Conservation (phyloP, 495 filamentous ascomycete species). For the Cercophora scortea region DNA sequence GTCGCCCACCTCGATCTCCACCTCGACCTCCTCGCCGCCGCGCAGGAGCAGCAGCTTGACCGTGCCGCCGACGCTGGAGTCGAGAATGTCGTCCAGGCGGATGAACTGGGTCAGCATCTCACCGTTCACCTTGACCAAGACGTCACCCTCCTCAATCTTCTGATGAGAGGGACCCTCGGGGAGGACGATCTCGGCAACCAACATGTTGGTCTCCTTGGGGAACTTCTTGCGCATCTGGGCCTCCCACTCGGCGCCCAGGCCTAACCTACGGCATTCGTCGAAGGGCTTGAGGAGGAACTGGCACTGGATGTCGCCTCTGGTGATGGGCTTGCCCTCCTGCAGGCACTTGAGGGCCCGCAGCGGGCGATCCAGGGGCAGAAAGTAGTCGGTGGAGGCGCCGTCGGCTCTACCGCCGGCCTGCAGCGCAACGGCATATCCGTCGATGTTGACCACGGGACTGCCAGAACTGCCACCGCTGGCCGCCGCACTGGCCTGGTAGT, state of each 20-base stretch:
- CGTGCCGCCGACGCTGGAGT: slow-evolving; percentile 71
- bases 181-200: slow-evolving; percentile 90
- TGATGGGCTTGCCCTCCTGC: slow-evolving; percentile 61
- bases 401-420: slow-evolving; percentile 93
- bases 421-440: slow-evolving; percentile 85
- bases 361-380: slow-evolving; percentile 87
- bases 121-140: slow-evolving; percentile 90
- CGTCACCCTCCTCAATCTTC: slow-evolving; percentile 88
- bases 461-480: slow-evolving; percentile 95
- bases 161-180: slow-evolving; percentile 81
- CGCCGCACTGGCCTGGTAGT: slow-evolving; percentile 95
- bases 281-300: slow-evolving; percentile 97
- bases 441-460: slow-evolving; percentile 92
- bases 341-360: slow-evolving; percentile 81
- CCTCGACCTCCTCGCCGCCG: slow-evolving; percentile 79
- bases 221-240: slow-evolving; percentile 69
- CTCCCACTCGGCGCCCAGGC: slow-evolving; percentile 80
- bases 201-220: slow-evolving; percentile 91
- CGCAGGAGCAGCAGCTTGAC: slow-evolving; percentile 75
- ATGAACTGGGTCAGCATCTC: slow-evolving; percentile 92
- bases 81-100: slow-evolving; percentile 85
- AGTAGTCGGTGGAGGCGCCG: slow-evolving; percentile 95
- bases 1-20: slow-evolving; percentile 81
- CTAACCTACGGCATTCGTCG: slow-evolving; percentile 90
- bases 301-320: slow-evolving; percentile 91